Evolutionary conservation across 768 basidiomycete genomes (phyloP).

Genomic region (Coprinopsis strossmayeri): DNA sequence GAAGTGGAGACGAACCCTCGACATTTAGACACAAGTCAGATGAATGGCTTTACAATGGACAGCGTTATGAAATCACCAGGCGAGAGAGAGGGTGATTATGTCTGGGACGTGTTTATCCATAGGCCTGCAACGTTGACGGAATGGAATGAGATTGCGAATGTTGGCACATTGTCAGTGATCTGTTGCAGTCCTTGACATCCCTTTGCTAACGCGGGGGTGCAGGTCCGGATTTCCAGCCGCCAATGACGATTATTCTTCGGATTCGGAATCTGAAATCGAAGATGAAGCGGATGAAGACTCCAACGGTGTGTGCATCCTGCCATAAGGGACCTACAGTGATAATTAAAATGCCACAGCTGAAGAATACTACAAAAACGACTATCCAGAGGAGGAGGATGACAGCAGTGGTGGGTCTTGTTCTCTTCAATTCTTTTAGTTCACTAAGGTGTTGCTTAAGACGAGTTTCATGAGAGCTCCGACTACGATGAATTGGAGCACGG

Average conservation of each 20-base stretch:
- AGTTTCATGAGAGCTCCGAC: slow-evolving; percentile 51
- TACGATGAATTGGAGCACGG: slow-evolving; percentile 21
- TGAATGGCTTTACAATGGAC: slow-evolving; percentile 4
- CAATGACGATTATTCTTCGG: slow-evolving; percentile 50
- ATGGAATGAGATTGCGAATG: slow-evolving; percentile 46
- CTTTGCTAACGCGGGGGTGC: no score
- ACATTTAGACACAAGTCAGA: no score
- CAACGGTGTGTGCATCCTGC: slow-evolving; percentile 56
- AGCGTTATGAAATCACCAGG: slow-evolving; percentile 7
- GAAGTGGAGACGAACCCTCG: no score
- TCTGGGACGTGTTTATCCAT: slow-evolving; percentile 82
- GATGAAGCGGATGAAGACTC: slow-evolving; percentile 83
- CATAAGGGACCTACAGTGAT: slow-evolving; percentile 4
- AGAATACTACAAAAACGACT: slow-evolving; percentile 82
- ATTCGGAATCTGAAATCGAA: slow-evolving; percentile 55
- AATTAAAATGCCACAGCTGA: slow-evolving; percentile 42
- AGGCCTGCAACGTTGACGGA: slow-evolving; percentile 52
- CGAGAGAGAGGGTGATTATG: slow-evolving; percentile 48
- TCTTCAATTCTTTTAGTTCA: not conserved
- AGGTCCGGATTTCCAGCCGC: slow-evolving; percentile 61
- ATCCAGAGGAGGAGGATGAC: slow-evolving; percentile 70
- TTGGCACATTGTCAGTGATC: slow-evolving; percentile 56
- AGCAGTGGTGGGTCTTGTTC: slow-evolving; percentile 27
- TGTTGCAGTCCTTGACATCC: not conserved
- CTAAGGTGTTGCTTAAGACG: slow-evolving; percentile 30